Evolutionary conservation across 164 flowering plant genomes (phyloP).

Genomic region (Chimonanthus praecox): DNA sequence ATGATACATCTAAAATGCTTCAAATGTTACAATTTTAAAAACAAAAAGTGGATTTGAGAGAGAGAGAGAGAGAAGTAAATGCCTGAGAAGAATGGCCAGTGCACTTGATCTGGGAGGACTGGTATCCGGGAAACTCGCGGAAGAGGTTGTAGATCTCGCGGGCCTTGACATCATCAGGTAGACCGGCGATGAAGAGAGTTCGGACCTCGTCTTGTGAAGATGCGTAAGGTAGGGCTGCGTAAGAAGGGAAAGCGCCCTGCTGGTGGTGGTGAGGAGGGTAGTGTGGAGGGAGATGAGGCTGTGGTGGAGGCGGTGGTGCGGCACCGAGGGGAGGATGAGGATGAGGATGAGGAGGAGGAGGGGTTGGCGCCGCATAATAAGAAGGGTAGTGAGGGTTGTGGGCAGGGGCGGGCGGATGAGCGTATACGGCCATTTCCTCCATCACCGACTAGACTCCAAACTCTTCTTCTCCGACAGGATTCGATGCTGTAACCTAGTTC

Average conservation of each 20-base stretch:
- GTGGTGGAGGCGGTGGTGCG: background rate
- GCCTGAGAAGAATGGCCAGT: slow-evolving; percentile 50
- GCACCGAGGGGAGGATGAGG: too few relatives aligned
- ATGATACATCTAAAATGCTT: too few relatives aligned
- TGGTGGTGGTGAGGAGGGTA: slow-evolving; percentile 13
- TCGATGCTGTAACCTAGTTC: too few relatives aligned
- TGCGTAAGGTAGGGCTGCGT: slow-evolving; percentile 23
- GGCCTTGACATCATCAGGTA: slow-evolving; percentile 78
- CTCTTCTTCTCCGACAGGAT: too few relatives aligned
- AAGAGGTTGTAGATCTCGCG: slow-evolving; percentile 87
- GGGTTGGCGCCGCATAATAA: slow-evolving; percentile 30
- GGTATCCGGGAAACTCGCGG: slow-evolving; percentile 82
- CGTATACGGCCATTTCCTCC: slow-evolving; percentile 55
- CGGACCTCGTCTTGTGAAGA: slow-evolving; percentile 48
- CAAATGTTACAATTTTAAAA: too few relatives aligned
- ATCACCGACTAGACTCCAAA: slow-evolving; percentile 2
- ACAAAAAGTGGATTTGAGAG: too few relatives aligned
- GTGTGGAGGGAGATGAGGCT: slow-evolving; percentile 5
- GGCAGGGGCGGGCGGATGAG: slow-evolving; percentile 29
- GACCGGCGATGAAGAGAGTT: slow-evolving; percentile 88
- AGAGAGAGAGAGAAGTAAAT: background rate
- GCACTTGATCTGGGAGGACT: slow-evolving; percentile 66
- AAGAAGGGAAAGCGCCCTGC: slow-evolving; percentile 16
- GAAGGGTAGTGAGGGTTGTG: slow-evolving; percentile 29
- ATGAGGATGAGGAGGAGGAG: slow-evolving; percentile 11